These are phyloP conservation scores for Polytrichum commune DNA, from an alignment of 225 moss, liverwort and hornwort species.

Conservation along the genomic window DNA sequence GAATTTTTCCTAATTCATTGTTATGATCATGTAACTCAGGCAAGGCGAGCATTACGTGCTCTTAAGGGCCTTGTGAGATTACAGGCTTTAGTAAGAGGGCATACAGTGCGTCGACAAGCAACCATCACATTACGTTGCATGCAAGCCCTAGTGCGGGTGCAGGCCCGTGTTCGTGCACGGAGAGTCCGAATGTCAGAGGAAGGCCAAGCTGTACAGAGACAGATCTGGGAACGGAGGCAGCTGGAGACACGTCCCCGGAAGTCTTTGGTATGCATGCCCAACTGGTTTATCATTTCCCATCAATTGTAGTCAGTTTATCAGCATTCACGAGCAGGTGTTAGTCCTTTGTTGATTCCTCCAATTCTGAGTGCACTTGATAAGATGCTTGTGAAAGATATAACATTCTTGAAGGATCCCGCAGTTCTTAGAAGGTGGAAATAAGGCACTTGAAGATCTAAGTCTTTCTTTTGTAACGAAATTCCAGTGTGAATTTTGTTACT, in stretches of 20 bases:
- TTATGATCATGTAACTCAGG: conserved; percentile 21
- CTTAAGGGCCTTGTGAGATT: conserved; percentile 55
- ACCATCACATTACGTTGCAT: conserved; percentile 67
- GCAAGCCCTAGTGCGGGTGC: conserved; percentile 67
- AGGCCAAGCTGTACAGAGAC: conserved; percentile 65
- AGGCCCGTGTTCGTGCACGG: conserved; percentile 64
- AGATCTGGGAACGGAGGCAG: conserved; percentile 46
- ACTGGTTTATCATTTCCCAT: too few species aligned
- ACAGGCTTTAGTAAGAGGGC: conserved; percentile 62
- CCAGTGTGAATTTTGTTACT: too few species aligned
- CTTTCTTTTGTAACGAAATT: too few species aligned
- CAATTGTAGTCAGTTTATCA: too few species aligned
- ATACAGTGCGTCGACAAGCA: conserved; percentile 63
- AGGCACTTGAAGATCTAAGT: too few species aligned
- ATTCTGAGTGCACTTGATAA: too few species aligned
- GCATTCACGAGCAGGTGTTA: too few species aligned
- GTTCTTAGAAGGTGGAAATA: too few species aligned
- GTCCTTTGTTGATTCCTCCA: too few species aligned
- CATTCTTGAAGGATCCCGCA: too few species aligned
- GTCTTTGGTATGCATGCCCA: conserved; percentile 31
- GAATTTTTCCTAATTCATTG: background rate
- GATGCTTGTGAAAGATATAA: too few species aligned
- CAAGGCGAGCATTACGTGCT: conserved; percentile 60
- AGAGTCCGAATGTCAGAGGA: conserved; percentile 69
- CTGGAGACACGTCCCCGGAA: conserved; percentile 38